Evolutionary conservation across 148 eudicot species (phyloP).

Genomic region (Nepenthes gracilis): DNA sequence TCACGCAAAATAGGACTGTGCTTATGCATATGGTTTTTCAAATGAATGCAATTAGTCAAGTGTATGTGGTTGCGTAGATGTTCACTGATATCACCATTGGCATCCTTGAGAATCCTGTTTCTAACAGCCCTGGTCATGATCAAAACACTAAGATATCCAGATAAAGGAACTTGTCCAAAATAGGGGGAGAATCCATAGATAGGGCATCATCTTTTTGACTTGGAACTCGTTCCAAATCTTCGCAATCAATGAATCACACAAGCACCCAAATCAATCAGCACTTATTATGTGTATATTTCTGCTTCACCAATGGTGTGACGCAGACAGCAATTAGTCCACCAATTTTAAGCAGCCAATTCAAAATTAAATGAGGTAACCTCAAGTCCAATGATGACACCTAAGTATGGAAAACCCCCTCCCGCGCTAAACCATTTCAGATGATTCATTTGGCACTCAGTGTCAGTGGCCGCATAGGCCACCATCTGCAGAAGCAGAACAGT

Average conservation of each 20-base stretch:
- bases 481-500: background rate
- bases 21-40: slow-evolving; percentile 95
- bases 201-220: slow-evolving; percentile 29
- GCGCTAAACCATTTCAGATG: slow-evolving; percentile 2
- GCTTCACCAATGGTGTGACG: slow-evolving; percentile 1
- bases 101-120: slow-evolving; percentile 70
- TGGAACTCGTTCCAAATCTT: slow-evolving; percentile 13
- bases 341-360: slow-evolving; percentile 11
- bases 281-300: slow-evolving; percentile 1
- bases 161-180: slow-evolving; percentile 13
- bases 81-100: slow-evolving; percentile 62
- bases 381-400: slow-evolving; percentile 10
- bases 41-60: slow-evolving; percentile 92
- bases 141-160: slow-evolving; percentile 17
- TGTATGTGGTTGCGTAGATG: slow-evolving; percentile 86
- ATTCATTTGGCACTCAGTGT: slow-evolving; percentile 5
- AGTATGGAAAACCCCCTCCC: background rate
- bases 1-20: slow-evolving; percentile 62
- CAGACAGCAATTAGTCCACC: slow-evolving; percentile 1
- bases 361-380: slow-evolving; percentile 1
- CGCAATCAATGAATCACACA: slow-evolving; percentile 9
- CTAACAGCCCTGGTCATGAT: slow-evolving; percentile 76
- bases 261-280: slow-evolving; percentile 17
- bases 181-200: slow-evolving; percentile 18
- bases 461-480: background rate